phyloP scores from a whole-genome alignment of 192 early-diverging fungal genomes.

The Dissophora globulifera region DNA sequence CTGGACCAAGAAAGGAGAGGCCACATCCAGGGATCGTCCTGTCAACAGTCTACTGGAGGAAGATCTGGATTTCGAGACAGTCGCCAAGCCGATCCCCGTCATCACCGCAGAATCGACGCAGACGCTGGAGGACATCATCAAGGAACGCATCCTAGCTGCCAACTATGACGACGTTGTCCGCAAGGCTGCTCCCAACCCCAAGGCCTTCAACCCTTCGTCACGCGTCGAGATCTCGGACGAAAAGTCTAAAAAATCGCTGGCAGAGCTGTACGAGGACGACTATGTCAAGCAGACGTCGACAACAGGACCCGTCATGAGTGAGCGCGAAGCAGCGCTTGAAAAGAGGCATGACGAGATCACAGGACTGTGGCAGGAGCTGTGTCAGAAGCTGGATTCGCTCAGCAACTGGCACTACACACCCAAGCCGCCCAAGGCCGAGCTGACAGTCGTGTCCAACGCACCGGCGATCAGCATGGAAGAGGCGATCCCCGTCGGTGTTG shows the following conservation, averaged over 20 bases:
- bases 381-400: conserved; percentile 88
- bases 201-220: conserved; percentile 77
- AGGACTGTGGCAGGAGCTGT: conserved; percentile 79
- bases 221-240: conserved; percentile 87
- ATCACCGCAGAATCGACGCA: conserved; percentile 91
- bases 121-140: conserved; percentile 93
- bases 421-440: conserved; percentile 78
- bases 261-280: conserved; percentile 92
- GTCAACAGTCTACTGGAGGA: conserved; percentile 94
- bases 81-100: conserved; percentile 92
- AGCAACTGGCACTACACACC: conserved; percentile 96
- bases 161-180: conserved; percentile 96
- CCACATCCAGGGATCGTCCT: conserved; percentile 80
- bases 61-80: conserved; percentile 91
- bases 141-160: conserved; percentile 87
- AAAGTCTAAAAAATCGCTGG: conserved; percentile 87
- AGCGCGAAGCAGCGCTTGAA: conserved; percentile 79
- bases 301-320: conserved; percentile 64
- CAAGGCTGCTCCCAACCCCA: conserved; percentile 79
- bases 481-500: conserved; percentile 88
- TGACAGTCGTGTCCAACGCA: conserved; percentile 79
- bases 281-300: conserved; percentile 73
- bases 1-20: conserved; percentile 94
- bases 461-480: conserved; percentile 96
- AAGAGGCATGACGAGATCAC: conserved; percentile 87